Evolutionary conservation across 495 filamentous ascomycete species (phyloP), one percentile per base, ranked within the genome.

Genomic region (Xeromyces bisporus): DNA sequence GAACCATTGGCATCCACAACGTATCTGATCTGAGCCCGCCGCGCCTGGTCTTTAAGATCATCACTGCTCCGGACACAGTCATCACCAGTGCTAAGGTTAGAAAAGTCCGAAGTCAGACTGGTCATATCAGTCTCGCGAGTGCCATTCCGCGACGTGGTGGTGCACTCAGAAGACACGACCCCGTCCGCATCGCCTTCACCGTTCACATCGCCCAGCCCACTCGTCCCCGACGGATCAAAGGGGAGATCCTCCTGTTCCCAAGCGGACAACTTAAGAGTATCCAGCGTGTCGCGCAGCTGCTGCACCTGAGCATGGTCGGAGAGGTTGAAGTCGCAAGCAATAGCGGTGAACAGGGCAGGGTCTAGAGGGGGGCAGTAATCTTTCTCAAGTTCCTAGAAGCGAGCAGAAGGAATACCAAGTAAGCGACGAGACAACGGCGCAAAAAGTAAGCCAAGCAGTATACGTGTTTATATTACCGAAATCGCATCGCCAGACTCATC

Each of bases 211-310:
- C 41, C 45, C 15, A 41, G 18, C 4, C 59, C 61, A 24, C 71
- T 66, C 20, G 70, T 71, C 2, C 79, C 83, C 7, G 78, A 84
- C 0, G 82, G 72, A 36, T 93, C 82, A 45, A 91, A 91, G 0
- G 69, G 73, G 0, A 71, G 66, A 10, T 66, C 58, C 40, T 82
- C 74, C 38, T 87, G 77, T 13, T 64, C 60, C 13, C 59, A 39
- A 0, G 77, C 80, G 21, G 58, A 53, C 7, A 65, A 51, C 27
- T 73, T 75, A 6, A 93, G 48, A 1, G 49, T 30, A 13, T 74
- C 53, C 1, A 93, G 56, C 1, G 60, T 59, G 9, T 60, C 38
- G 6, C 67, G 60, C 10, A 71, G 63, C n/a, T 55, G 43, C 7
- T 55, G 34, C 8, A 84, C 49, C n/a, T 66, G 58, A 12, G 51